Conservation (phyloP, 2,329 filamentous ascomycete genomes). For the Pezicula carpinea region DNA sequence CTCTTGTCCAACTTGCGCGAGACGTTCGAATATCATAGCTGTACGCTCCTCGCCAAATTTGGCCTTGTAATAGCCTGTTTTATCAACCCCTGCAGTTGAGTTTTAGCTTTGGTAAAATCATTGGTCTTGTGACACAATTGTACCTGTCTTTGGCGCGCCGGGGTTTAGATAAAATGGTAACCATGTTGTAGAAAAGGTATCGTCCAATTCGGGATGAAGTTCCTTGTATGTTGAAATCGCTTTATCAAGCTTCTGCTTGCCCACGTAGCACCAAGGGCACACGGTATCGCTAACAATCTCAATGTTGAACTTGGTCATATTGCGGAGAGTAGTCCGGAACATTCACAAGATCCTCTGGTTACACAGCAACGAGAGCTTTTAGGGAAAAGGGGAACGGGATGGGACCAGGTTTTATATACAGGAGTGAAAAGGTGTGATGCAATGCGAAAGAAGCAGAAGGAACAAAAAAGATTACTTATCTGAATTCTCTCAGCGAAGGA, state of each 20-base stretch:
- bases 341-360: conserved; percentile 8
- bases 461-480: conserved; percentile 15
- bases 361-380: not conserved
- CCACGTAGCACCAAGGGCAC: conserved; percentile 77
- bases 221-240: conserved; percentile 65
- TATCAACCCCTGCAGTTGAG: conserved; percentile 37
- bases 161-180: conserved; percentile 79
- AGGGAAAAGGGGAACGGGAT: not conserved
- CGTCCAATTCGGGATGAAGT: conserved; percentile 53
- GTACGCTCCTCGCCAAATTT: conserved; percentile 62
- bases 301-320: conserved; percentile 72
- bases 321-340: conserved; percentile 22
- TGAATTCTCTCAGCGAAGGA: not conserved
- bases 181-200: conserved; percentile 73
- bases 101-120: conserved; percentile 5
- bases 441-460: not conserved
- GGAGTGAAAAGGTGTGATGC: conserved; percentile 1
- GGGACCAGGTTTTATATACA: not conserved
- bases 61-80: conserved; percentile 51
- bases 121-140: conserved; percentile 20
- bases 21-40: conserved; percentile 50
- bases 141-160: conserved; percentile 45
- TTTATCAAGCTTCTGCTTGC: conserved; percentile 68
- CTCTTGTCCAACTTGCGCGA: conserved; percentile 51
- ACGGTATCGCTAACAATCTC: conserved; percentile 77